Percentiles rank a stretch among this genome's conserved stretches.
Evolutionary conservation across 75 land plant genomes (phyloP).

Genomic region (Gnetum montanum): DNA sequence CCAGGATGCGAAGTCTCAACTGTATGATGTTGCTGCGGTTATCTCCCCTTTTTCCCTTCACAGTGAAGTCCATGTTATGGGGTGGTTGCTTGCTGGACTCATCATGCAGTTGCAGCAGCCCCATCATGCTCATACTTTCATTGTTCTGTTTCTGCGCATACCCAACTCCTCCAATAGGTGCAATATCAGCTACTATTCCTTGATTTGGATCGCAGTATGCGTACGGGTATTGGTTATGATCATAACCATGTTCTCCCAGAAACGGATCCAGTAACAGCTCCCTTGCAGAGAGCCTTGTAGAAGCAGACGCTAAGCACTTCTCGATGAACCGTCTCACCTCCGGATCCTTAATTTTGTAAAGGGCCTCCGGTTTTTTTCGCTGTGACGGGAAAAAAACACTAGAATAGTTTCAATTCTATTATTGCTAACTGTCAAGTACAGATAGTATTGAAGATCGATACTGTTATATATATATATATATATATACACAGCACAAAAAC

Average conservation of each 20-base stretch:
- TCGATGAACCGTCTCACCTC: slow-evolving; percentile 79
- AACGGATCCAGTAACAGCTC: slow-evolving; percentile 90
- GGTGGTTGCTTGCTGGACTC: slow-evolving; percentile 10
- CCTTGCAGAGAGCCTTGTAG: slow-evolving; percentile 65
- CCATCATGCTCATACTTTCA: background rate
- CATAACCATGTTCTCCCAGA: slow-evolving; percentile 21
- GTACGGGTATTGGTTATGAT: background rate
- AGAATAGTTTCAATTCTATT: slow-evolving; percentile 3
- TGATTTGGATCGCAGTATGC: background rate
- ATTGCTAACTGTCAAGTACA: background rate
- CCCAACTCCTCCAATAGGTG: background rate
- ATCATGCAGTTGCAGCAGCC: background rate
- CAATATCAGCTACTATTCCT: background rate
- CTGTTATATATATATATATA: too few relatives aligned
- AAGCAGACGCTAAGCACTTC: slow-evolving; percentile 83
- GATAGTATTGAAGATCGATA: too few relatives aligned
- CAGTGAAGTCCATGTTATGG: slow-evolving; percentile 39
- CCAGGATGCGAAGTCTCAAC: slow-evolving; percentile 76
- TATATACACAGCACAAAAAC: too few relatives aligned
- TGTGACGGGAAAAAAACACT: slow-evolving; percentile 11
- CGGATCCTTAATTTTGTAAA: slow-evolving; percentile 72
- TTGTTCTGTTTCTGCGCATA: background rate
- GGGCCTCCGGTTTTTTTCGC: slow-evolving; percentile 86
- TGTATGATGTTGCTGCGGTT: slow-evolving; percentile 72
- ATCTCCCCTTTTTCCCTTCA: slow-evolving; percentile 72